Base-by-base conservation (phyloP, 169 alveolate genomes). In the Plasmodium yoelii region DNA sequence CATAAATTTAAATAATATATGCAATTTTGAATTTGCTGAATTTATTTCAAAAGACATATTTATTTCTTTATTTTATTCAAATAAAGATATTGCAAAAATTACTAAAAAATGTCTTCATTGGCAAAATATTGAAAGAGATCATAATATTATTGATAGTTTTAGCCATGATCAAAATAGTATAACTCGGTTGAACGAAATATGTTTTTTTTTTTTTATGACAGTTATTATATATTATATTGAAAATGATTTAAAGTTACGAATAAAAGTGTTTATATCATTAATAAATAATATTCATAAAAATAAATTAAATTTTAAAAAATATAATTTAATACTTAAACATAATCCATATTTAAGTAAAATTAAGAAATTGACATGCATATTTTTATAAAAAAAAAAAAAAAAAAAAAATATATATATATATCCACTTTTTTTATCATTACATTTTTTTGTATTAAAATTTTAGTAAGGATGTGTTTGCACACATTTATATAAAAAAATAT, bases 171-270 rank as follows among this genome's bases (percentile, higher is more conserved):
- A 24, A 15, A 64, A 22, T n/a, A 80, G 15, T 70, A 2, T 59
- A 53, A 51, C 6, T 51, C 28, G 22, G 24, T 64, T 70, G 51
- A 53, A 80, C 51, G 82, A 80, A 65, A 24, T 63, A n/a, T 18
- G 55, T 53, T 5, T 12, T 18, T 80, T 65, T 80, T 80, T 80
- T 65, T 49, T 80, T 13, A 65, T 80, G 47, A 80, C 80, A 51
- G 47, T 53, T 80, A 56, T 80, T 51, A 42, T 80, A 15, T 80
- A 64, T 65, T 65, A 80, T 69, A 64, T 80, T 39, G 90, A 80
- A 70, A 65, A 55, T 28, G 90, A 80, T 57, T 51, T 80, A 12
- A 64, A 80, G 53, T 12, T 80, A n/a, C 47, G 57, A 67, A 44
- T 49, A 9, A 10, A 80, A 49, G 65, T 80, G 49, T 64, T 18